These are phyloP conservation scores for Zygoascus flipseniorum DNA, from an alignment of 805 yeast genomes.

Conservation along the genomic window DNA sequence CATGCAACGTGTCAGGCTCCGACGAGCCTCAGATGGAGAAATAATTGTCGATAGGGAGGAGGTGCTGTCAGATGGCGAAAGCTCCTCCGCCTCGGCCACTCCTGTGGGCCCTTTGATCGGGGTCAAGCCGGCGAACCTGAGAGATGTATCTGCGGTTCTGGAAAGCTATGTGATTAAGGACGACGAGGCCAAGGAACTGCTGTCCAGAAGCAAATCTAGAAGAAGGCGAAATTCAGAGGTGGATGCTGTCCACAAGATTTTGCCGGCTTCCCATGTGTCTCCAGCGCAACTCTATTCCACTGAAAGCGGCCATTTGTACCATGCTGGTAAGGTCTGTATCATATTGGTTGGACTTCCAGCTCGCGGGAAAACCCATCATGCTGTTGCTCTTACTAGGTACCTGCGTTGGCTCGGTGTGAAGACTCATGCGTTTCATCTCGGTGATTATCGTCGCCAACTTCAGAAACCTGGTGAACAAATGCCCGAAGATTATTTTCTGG, in stretches of 20 bases:
- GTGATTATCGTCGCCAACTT: conserved; percentile 67
- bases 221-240: conserved; percentile 16
- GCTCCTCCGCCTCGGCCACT: not conserved
- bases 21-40: not conserved
- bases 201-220: not conserved
- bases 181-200: not conserved
- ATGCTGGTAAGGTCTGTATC: conserved; percentile 89
- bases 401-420: conserved; percentile 94
- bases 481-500: conserved; percentile 63
- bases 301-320: conserved; percentile 84
- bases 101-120: not conserved
- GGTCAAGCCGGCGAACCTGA: not conserved
- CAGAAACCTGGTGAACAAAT: conserved; percentile 36
- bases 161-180: not conserved
- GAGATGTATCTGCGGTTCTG: not conserved
- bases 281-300: conserved; percentile 94
- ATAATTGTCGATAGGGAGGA: not conserved
- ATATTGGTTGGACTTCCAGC: conserved; percentile 92
- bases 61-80: not conserved
- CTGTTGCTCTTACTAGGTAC: conserved; percentile 86
- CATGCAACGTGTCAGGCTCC: not conserved
- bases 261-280: conserved; percentile 50
- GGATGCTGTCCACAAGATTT: conserved; percentile 15
- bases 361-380: conserved; percentile 86
- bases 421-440: conserved; percentile 83